Conservation (phyloP, 768 basidiomycete genomes). For the Russula vinacea region DNA sequence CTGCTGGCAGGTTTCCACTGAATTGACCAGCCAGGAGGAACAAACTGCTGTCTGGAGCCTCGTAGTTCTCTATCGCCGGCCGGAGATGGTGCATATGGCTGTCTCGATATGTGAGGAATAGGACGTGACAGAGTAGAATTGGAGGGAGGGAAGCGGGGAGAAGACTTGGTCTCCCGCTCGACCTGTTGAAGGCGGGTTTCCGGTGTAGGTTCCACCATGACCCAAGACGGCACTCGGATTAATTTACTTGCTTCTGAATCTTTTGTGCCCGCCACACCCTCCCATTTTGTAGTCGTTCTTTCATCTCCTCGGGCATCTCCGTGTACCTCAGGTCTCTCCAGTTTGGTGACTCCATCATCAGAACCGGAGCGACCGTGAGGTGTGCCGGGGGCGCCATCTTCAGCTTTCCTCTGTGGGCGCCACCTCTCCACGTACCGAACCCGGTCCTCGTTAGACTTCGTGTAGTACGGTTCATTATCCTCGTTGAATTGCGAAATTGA, state of each 20-base stretch:
- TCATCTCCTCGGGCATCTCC: constrained; percentile 19
- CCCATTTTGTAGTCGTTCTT: constrained; percentile 14
- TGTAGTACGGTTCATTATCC: constrained; percentile 75
- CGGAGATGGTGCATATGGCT: constrained; percentile 26
- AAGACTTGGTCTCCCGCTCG: constrained; percentile 26
- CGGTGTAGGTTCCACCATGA: constrained; percentile 12
- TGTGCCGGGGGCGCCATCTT: constrained; percentile 38
- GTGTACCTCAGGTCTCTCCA: constrained; percentile 37
- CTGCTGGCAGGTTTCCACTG: constrained; percentile 42
- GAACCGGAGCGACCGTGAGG: constrained; percentile 48
- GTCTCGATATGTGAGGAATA: constrained; percentile 32
- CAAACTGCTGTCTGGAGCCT: constrained; percentile 40
- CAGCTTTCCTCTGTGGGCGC: constrained; percentile 71
- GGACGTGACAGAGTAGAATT: constrained; percentile 12
- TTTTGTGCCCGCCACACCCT: constrained; percentile 10
- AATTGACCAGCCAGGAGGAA: constrained; percentile 48
- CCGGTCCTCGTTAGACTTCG: constrained; percentile 86
- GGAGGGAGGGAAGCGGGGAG: constrained; percentile 24
- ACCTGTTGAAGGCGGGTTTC: constrained; percentile 19
- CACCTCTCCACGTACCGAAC: constrained; percentile 74
- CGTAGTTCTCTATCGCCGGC: constrained; percentile 29
- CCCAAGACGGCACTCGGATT: constrained; percentile 23
- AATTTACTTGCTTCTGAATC: constrained; percentile 17
- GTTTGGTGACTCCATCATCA: constrained; percentile 50
- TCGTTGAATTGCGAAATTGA: constrained; percentile 69